Evolutionary conservation across 768 basidiomycete species (phyloP).

Genomic region (Auricularia auricula-judae): DNA sequence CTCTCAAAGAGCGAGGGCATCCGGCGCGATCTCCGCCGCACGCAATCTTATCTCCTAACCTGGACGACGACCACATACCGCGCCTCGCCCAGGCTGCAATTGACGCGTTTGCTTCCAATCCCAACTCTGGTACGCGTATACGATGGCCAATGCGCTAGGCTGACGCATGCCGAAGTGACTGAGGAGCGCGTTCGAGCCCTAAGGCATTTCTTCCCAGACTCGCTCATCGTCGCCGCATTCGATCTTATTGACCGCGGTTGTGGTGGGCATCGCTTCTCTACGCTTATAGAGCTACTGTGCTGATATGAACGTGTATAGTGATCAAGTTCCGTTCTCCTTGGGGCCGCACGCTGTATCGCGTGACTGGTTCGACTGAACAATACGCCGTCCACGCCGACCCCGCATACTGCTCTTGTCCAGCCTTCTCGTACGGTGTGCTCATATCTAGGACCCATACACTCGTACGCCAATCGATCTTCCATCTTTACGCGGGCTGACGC

Average conservation of each 20-base stretch:
- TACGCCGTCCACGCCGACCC: conserved; percentile 39
- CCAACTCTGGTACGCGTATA: not conserved
- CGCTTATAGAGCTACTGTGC: not conserved
- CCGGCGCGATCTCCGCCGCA: not conserved
- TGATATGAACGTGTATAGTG: conserved; percentile 22
- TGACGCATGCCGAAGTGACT: conserved; percentile 19
- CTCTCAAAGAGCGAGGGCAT: no score
- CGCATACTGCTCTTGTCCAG: conserved; percentile 64
- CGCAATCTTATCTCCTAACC: not conserved
- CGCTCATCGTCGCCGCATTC: conserved; percentile 54
- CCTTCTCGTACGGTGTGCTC: conserved; percentile 57
- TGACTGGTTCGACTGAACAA: conserved; percentile 52
- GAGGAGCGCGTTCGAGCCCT: conserved; percentile 50
- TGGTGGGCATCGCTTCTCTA: conserved; percentile 30
- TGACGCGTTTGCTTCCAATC: not conserved
- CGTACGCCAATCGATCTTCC: conserved; percentile 27
- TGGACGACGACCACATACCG: not conserved
- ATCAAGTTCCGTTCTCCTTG: conserved; percentile 47
- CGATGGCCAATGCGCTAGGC: not conserved
- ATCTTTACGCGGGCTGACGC: not conserved
- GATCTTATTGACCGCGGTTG: conserved; percentile 65
- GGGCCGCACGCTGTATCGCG: conserved; percentile 52
- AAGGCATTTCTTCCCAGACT: conserved; percentile 48
- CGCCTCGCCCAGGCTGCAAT: not conserved
- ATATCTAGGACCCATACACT: conserved; percentile 48